phyloP scores from a whole-genome alignment of 2,329 filamentous ascomycete genomes.

The Pseudopyricularia javanii region DNA sequence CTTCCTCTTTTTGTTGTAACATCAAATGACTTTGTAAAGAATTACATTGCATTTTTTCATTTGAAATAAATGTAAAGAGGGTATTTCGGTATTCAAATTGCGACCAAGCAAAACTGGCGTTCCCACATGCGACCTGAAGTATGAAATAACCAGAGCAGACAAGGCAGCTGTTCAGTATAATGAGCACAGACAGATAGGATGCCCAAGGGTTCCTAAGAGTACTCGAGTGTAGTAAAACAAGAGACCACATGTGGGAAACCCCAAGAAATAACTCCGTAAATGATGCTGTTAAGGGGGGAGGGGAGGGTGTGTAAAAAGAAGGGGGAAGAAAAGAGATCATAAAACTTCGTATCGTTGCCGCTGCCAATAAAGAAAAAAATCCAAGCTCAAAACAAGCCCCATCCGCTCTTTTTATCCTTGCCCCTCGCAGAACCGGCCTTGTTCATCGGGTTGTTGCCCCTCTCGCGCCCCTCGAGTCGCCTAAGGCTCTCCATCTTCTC shows the following conservation, averaged over 20 bases:
- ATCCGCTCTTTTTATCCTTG: conserved; percentile 27
- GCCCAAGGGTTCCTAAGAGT: neutral
- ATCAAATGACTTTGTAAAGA: neutral
- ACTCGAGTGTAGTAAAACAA: neutral
- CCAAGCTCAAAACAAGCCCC: conserved; percentile 38
- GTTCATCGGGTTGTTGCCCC: conserved; percentile 25
- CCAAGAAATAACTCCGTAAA: neutral
- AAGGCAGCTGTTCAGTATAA: neutral
- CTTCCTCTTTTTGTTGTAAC: neutral
- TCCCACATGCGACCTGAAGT: neutral
- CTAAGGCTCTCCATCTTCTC: conserved; percentile 91
- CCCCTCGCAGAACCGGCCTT: conserved; percentile 4
- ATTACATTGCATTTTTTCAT: neutral
- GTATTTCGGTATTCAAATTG: neutral
- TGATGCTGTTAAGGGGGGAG: neutral
- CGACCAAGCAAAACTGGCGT: neutral
- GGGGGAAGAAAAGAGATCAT: neutral
- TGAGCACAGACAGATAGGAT: neutral
- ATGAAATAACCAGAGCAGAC: too few species aligned
- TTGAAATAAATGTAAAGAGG: neutral
- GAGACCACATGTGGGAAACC: neutral
- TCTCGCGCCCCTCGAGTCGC: conserved; percentile 64
- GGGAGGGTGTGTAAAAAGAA: neutral
- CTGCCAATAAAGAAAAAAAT: too few species aligned
- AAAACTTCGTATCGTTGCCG: neutral